Evolutionary conservation across 352 stramenopile species (phyloP).

Genomic region (Phytophthora sp.): DNA sequence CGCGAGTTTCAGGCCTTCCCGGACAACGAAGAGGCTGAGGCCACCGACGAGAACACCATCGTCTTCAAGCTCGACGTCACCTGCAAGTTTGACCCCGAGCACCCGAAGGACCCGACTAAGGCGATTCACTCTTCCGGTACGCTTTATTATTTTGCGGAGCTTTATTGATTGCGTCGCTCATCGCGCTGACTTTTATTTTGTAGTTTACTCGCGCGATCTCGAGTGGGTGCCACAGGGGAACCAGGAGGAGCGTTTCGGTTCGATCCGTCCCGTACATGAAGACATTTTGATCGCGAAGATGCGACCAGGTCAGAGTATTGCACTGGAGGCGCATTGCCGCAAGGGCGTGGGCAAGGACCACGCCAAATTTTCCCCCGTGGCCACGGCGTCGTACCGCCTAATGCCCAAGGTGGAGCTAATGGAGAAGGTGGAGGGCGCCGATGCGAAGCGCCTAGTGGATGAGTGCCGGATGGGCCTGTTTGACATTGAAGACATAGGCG

Average conservation of each 20-base stretch:
- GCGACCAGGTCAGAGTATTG: slow-evolving; percentile 95
- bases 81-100: slow-evolving; percentile 76
- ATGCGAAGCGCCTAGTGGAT: slow-evolving; percentile 65
- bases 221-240: slow-evolving; percentile 97
- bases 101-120: slow-evolving; percentile 74
- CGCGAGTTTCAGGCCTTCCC: slow-evolving; percentile 88
- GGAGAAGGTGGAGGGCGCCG: slow-evolving; percentile 62
- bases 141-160: slow-evolving; percentile 7
- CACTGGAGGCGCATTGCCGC: slow-evolving; percentile 94
- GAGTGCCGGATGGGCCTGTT: slow-evolving; percentile 88
- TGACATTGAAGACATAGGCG: slow-evolving; percentile 92
- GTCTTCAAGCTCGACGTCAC: slow-evolving; percentile 96
- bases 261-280: slow-evolving; percentile 90
- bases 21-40: slow-evolving; percentile 88
- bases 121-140: slow-evolving; percentile 67
- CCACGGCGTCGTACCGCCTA: slow-evolving; percentile 95
- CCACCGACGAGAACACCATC: slow-evolving; percentile 96
- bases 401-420: slow-evolving; percentile 87
- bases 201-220: slow-evolving; percentile 95
- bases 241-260: slow-evolving; percentile 91
- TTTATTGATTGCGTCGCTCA: neutral
- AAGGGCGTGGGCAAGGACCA: slow-evolving; percentile 97
- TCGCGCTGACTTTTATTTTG: slow-evolving; percentile 5
- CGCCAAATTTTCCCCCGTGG: slow-evolving; percentile 97
- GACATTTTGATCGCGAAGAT: slow-evolving; percentile 98